Conservation (phyloP, 2,329 filamentous ascomycete species). For the Penicillium sp. region DNA sequence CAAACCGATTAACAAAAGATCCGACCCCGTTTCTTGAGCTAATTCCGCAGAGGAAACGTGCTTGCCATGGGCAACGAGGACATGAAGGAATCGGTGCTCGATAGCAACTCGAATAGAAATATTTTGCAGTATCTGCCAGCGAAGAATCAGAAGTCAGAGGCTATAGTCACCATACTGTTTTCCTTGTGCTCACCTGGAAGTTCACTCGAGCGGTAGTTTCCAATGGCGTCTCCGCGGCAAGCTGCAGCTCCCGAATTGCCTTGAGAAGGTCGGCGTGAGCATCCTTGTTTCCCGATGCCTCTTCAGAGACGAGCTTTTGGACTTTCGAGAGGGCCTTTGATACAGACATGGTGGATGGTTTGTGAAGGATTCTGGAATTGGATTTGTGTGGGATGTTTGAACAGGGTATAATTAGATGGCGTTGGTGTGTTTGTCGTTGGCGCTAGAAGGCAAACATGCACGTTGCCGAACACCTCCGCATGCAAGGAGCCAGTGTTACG, state of each 20-base stretch:
- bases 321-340: constrained; percentile 6
- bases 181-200: constrained; percentile 10
- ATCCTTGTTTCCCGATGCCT: constrained; percentile 11
- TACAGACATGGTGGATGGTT: constrained; percentile 3
- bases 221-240: constrained; percentile 14
- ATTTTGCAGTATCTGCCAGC: constrained; percentile 19
- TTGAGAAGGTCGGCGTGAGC: constrained; percentile 9
- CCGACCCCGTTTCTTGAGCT: constrained; percentile 5
- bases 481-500: neutral
- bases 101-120: constrained; percentile 14
- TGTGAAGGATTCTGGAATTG: neutral
- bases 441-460: neutral
- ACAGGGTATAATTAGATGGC: neutral
- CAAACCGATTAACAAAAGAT: constrained; percentile 13
- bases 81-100: constrained; percentile 10
- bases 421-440: neutral
- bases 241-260: constrained; percentile 17
- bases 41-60: constrained; percentile 10
- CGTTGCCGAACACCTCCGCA: neutral
- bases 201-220: constrained; percentile 18
- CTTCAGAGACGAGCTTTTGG: constrained; percentile 3
- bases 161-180: neutral
- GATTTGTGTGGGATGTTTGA: neutral
- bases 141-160: neutral
- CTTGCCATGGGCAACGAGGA: neutral